A percentile compares a stretch with the other conserved stretches of the same genome.
These are phyloP conservation scores for Colletotrichum shisoi DNA, from an alignment of 2,329 filamentous ascomycete genomes.

Conservation along the genomic window DNA sequence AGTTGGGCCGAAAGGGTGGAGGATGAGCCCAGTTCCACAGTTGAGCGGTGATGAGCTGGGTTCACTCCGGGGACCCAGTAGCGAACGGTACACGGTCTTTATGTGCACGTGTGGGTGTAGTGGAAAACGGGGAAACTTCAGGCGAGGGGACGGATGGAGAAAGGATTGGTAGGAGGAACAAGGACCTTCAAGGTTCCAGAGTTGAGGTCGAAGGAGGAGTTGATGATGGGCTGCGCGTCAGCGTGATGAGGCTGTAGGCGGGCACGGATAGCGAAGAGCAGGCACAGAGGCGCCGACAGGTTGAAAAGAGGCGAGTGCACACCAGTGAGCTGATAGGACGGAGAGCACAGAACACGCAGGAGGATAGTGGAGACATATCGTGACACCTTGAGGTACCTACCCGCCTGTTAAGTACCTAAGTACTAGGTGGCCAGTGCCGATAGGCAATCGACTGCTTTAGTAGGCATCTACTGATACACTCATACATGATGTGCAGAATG, in stretches of 20 bases:
- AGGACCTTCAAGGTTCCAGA: background rate
- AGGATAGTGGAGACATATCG: background rate
- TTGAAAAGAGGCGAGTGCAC: constrained; percentile 15
- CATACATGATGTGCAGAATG: no score
- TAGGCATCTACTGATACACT: no score
- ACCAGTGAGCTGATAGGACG: background rate
- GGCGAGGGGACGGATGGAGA: background rate
- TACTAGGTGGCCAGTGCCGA: no score
- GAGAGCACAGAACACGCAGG: no score
- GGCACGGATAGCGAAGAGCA: background rate
- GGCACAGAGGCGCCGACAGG: background rate
- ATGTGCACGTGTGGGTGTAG: background rate
- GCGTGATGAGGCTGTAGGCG: constrained; percentile 9
- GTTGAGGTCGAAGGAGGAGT: background rate
- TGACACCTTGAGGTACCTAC: background rate
- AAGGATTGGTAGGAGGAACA: background rate
- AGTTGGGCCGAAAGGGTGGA: constrained; percentile 13
- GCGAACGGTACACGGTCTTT: background rate
- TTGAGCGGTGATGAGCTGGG: constrained; percentile 10
- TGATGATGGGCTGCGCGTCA: background rate
- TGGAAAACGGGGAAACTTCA: background rate
- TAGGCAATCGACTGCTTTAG: no score
- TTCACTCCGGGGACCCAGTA: constrained; percentile 16
- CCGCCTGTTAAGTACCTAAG: no score
- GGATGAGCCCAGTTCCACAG: constrained; percentile 10